phyloP scores from a whole-genome alignment of 2,329 filamentous ascomycete genomes.

The Plectosphaerella cucumerina region DNA sequence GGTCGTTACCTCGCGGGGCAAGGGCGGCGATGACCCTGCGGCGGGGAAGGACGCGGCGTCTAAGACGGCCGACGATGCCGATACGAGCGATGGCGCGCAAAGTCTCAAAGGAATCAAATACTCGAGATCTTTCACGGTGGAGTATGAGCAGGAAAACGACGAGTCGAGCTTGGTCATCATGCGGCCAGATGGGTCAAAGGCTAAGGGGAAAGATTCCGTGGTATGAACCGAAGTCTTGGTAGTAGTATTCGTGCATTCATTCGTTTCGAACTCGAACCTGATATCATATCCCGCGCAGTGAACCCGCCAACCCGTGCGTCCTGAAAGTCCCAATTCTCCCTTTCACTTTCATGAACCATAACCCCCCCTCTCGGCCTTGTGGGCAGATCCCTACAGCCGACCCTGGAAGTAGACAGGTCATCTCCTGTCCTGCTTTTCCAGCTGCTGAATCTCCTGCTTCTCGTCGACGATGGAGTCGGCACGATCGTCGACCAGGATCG shows the following conservation, averaged over 20 bases:
- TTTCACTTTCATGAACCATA: too few relatives aligned
- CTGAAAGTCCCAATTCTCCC: neutral
- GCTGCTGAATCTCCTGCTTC: constrained; percentile 2
- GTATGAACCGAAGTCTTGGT: neutral
- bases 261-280: neutral
- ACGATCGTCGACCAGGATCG: constrained; percentile 1
- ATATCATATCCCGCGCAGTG: too few relatives aligned
- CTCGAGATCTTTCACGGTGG: neutral
- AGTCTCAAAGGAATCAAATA: neutral
- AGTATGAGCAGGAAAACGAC: neutral
- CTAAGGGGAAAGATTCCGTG: neutral
- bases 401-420: too few relatives aligned
- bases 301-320: too few relatives aligned
- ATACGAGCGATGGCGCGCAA: neutral
- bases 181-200: neutral
- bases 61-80: neutral
- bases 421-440: neutral
- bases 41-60: neutral
- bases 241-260: neutral
- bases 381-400: too few relatives aligned
- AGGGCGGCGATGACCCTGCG: neutral
- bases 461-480: constrained; percentile 9
- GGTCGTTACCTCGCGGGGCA: neutral
- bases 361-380: too few relatives aligned
- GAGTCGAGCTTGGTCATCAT: neutral